phyloP scores from a whole-genome alignment of 1,139 yeast species.

The Pichia norvegensis region DNA sequence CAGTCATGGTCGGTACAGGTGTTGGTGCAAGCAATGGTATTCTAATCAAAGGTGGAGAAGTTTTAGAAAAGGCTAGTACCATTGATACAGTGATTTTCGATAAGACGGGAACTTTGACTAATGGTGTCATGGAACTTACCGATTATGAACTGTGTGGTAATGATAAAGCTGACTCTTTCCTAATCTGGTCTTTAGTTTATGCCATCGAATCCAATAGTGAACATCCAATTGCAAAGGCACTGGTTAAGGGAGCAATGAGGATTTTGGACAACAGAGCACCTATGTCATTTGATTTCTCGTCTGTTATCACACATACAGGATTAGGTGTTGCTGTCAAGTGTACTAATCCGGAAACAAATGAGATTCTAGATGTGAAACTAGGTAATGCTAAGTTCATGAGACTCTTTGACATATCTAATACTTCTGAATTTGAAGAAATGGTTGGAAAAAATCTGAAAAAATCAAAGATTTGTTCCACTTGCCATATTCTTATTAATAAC shows the following conservation, averaged over 20 bases:
- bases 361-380: constrained; percentile 34
- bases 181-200: constrained; percentile 56
- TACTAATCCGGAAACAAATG: constrained; percentile 23
- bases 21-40: constrained; percentile 89
- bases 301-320: constrained; percentile 56
- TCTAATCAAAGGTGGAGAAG: constrained; percentile 87
- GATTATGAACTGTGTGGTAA: constrained; percentile 15
- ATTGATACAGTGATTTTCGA: constrained; percentile 74
- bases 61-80: constrained; percentile 64
- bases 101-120: constrained; percentile 91
- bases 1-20: constrained; percentile 98
- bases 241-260: constrained; percentile 32
- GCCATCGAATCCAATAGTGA: constrained; percentile 66
- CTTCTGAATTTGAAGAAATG: constrained; percentile 13
- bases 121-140: constrained; percentile 57
- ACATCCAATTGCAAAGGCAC: constrained; percentile 82
- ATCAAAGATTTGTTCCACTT: constrained; percentile 18
- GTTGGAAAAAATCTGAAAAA: constrained; percentile 1
- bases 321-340: constrained; percentile 53
- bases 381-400: constrained; percentile 52
- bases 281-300: constrained; percentile 16
- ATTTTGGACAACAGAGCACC: constrained; percentile 17
- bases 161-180: constrained; percentile 15
- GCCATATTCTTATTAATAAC: constrained; percentile 45
- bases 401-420: constrained; percentile 14